Conservation (phyloP, 495 filamentous ascomycete species). For the Trichoderma erinaceum region DNA sequence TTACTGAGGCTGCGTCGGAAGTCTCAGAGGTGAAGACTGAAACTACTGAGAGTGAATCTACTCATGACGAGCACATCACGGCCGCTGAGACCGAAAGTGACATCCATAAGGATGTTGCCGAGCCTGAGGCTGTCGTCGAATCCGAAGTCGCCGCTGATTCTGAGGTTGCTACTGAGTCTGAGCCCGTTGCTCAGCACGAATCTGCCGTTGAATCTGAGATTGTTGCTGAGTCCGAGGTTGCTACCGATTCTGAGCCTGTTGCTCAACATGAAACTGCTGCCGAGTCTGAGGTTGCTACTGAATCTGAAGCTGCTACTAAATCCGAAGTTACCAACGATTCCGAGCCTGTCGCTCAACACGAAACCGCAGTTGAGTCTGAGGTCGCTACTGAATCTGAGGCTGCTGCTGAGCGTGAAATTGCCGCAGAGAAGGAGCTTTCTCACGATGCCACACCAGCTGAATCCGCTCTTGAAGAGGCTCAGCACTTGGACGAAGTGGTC, state of each 20-base stretch:
- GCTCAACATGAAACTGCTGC: too few species aligned
- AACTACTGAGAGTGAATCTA: neutral
- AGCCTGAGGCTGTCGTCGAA: neutral
- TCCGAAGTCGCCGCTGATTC: neutral
- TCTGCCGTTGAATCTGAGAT: neutral
- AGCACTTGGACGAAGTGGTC: conserved; percentile 3
- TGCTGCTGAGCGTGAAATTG: neutral
- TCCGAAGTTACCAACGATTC: neutral
- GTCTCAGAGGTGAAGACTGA: conserved; percentile 3
- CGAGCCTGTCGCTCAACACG: neutral
- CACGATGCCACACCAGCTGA: neutral
- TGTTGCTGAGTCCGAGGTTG: neutral
- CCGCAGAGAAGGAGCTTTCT: neutral
- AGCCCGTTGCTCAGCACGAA: neutral
- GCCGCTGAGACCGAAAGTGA: neutral
- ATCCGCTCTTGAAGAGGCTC: neutral
- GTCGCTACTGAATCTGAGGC: neutral
- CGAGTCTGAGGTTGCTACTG: neutral
- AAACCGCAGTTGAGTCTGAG: neutral
- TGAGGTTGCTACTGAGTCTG: neutral
- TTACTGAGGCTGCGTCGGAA: neutral
- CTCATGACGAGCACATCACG: neutral
- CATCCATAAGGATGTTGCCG: neutral
- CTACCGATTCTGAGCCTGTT: neutral
- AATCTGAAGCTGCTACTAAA: neutral